These are phyloP conservation scores for Pterulicium gracile DNA, from an alignment of 1,284 basidiomycete genomes.

Conservation along the genomic window DNA sequence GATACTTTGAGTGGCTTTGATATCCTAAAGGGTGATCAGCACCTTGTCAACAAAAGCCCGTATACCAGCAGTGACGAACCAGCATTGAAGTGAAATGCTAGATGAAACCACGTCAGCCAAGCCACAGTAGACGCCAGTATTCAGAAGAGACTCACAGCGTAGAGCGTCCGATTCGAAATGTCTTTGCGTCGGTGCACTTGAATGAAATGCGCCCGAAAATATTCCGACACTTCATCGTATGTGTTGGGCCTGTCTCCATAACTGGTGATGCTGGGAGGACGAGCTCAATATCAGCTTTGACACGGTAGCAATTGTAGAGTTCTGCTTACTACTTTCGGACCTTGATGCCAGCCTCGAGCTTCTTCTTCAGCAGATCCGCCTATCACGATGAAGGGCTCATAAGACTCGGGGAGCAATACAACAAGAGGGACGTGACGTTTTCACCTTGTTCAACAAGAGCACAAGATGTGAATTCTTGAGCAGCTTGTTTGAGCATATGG, in stretches of 20 bases:
- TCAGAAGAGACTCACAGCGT: conserved; percentile 37
- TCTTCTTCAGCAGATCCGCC: conserved; percentile 58
- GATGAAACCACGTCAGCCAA: conserved; percentile 4
- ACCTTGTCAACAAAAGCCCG: neutral
- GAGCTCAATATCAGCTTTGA: conserved; percentile 4
- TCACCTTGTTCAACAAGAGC: conserved; percentile 66
- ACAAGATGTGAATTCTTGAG: conserved; percentile 62
- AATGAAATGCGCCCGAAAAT: conserved; percentile 70
- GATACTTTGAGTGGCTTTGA: conserved; percentile 63
- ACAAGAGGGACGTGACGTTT: conserved; percentile 10
- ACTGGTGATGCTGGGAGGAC: conserved; percentile 53
- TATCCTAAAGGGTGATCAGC: conserved; percentile 35
- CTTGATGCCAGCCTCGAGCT: conserved; percentile 49
- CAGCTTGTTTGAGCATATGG: conserved; percentile 64
- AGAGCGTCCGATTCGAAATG: conserved; percentile 44
- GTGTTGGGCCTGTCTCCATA: conserved; percentile 66
- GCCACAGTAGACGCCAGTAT: conserved; percentile 3
- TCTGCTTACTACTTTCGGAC: conserved; percentile 59
- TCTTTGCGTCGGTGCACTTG: conserved; percentile 63
- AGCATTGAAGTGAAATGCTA: conserved; percentile 74
- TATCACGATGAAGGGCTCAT: conserved; percentile 16
- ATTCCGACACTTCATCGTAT: conserved; percentile 60
- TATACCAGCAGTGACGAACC: conserved; percentile 26
- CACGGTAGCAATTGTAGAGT: conserved; percentile 6
- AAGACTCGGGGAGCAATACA: conserved; percentile 4